phyloP scores from a whole-genome alignment of 2,329 filamentous ascomycete species.

The Pseudocercospora fuligena region DNA sequence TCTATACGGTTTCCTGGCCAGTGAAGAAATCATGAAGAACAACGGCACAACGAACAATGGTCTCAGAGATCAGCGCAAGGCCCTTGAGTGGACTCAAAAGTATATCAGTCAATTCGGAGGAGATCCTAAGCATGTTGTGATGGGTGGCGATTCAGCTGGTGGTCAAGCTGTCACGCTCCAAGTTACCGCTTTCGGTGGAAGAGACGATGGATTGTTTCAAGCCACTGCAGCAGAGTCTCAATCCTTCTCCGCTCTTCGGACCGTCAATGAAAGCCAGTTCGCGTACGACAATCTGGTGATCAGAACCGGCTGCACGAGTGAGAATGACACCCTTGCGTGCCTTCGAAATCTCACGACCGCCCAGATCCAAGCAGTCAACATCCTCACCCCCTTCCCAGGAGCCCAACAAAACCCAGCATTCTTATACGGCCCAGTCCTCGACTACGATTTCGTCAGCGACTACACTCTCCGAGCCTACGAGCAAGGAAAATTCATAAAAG shows the following conservation, averaged over 20 bases:
- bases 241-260: conserved; percentile 57
- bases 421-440: conserved; percentile 58
- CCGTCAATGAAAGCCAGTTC: conserved; percentile 55
- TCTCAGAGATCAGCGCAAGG: conserved; percentile 71
- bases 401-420: conserved; percentile 52
- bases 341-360: conserved; percentile 52
- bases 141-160: conserved; percentile 72
- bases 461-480: conserved; percentile 56
- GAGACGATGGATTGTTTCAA: conserved; percentile 56
- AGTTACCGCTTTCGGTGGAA: conserved; percentile 59
- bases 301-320: conserved; percentile 53
- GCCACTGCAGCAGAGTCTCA: conserved; percentile 61
- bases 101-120: conserved; percentile 72
- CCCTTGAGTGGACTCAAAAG: conserved; percentile 70
- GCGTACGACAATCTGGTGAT: conserved; percentile 57
- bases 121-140: conserved; percentile 67
- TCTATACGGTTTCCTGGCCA: conserved; percentile 71
- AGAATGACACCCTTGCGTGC: conserved; percentile 53
- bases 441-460: conserved; percentile 56
- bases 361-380: conserved; percentile 53
- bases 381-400: conserved; percentile 53
- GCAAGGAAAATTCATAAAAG: conserved; percentile 55
- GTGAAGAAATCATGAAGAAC: conserved; percentile 55
- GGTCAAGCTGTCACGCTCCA: conserved; percentile 69
- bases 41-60: conserved; percentile 68